phyloP scores from a whole-genome alignment of 192 early-diverging fungal species.

The Umbelopsis sp. region DNA sequence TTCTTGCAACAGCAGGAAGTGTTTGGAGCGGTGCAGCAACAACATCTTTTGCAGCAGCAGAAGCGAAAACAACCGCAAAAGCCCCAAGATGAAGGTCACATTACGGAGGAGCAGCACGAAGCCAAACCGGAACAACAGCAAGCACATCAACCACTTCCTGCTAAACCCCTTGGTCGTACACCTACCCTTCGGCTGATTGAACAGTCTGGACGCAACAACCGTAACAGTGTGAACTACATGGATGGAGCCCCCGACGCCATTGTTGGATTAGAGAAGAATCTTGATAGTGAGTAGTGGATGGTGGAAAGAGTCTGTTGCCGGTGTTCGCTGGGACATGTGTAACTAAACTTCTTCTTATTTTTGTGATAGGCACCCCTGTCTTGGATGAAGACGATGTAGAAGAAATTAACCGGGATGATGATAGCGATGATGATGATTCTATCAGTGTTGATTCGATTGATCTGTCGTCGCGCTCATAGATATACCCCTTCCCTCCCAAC shows the following conservation, averaged over 20 bases:
- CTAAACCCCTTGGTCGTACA: slow-evolving; percentile 3
- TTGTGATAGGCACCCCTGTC: slow-evolving; percentile 10
- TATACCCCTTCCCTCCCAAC: background rate
- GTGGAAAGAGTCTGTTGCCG: background rate
- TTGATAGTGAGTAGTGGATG: slow-evolving; percentile 33
- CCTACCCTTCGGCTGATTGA: slow-evolving; percentile 31
- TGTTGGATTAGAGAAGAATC: slow-evolving; percentile 42
- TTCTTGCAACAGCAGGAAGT: slow-evolving; percentile 29
- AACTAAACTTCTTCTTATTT: background rate
- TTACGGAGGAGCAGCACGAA: slow-evolving; percentile 1
- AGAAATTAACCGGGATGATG: slow-evolving; percentile 28
- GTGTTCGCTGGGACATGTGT: background rate
- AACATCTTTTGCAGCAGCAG: slow-evolving; percentile 27
- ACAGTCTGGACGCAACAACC: slow-evolving; percentile 41
- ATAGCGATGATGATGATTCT: slow-evolving; percentile 18
- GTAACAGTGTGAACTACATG: slow-evolving; percentile 51
- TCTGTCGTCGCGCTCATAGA: slow-evolving; percentile 10
- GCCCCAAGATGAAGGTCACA: slow-evolving; percentile 11
- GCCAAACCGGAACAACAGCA: background rate
- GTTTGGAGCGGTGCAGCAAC: slow-evolving; percentile 20
- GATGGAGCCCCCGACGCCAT: slow-evolving; percentile 46
- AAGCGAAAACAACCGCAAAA: slow-evolving; percentile 19
- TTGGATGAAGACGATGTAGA: slow-evolving; percentile 48
- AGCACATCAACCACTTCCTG: background rate
- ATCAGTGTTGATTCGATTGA: slow-evolving; percentile 4